Conservation (phyloP, 768 basidiomycete species). For the Suillus lakei region DNA sequence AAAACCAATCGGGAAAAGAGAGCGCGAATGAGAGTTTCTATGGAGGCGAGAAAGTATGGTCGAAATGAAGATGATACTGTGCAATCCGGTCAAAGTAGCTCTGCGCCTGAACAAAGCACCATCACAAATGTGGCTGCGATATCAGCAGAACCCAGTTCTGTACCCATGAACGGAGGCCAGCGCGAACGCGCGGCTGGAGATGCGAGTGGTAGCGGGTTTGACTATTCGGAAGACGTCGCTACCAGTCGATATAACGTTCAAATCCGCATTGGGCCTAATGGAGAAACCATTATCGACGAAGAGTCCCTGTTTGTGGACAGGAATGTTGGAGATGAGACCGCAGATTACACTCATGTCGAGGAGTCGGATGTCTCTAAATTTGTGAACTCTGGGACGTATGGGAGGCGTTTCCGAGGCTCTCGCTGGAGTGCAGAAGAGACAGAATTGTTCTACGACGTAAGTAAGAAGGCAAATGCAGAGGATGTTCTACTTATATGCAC, state of each 20-base stretch:
- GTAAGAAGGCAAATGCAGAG: slow-evolving; percentile 26
- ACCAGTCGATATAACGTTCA: slow-evolving; percentile 83
- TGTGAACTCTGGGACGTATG: slow-evolving; percentile 82
- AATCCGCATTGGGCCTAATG: slow-evolving; percentile 85
- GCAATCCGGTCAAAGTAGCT: slow-evolving; percentile 17
- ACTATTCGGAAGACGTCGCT: slow-evolving; percentile 67
- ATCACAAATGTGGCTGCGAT: slow-evolving; percentile 12
- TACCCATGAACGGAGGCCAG: not conserved
- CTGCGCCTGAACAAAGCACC: slow-evolving; percentile 14
- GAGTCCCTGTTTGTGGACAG: slow-evolving; percentile 83
- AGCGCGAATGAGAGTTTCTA: slow-evolving; percentile 59
- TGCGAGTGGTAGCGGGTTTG: slow-evolving; percentile 64
- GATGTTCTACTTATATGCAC: slow-evolving; percentile 16
- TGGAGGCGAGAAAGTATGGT: slow-evolving; percentile 82
- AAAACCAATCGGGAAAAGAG: slow-evolving; percentile 68
- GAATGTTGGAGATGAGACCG: slow-evolving; percentile 65
- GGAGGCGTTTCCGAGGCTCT: slow-evolving; percentile 78
- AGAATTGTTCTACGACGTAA: slow-evolving; percentile 83
- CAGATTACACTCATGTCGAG: slow-evolving; percentile 76
- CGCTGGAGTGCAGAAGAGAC: slow-evolving; percentile 93
- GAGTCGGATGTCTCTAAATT: slow-evolving; percentile 87
- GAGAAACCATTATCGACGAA: slow-evolving; percentile 87
- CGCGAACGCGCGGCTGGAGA: slow-evolving; percentile 37
- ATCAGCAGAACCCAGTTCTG: slow-evolving; percentile 21
- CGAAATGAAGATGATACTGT: slow-evolving; percentile 53